Evolutionary conservation across 1,284 basidiomycete species (phyloP), one percentile per base, ranked within the genome.

Genomic region (Anthracocystis setariae): DNA sequence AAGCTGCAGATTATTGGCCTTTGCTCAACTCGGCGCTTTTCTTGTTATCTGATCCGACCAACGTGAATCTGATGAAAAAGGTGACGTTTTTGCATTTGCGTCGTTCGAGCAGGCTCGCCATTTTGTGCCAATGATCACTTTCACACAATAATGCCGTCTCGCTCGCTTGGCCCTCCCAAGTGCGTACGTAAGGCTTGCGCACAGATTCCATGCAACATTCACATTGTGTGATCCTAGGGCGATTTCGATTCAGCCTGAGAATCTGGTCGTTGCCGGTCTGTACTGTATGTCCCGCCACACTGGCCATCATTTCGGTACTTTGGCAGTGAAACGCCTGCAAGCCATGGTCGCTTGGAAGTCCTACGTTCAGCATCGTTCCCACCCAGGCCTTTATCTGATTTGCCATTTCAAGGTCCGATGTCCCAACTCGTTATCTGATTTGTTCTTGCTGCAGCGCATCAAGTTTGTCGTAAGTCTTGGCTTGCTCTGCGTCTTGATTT

Each of bases 41-140:
- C 43, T 48, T 25, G 27, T 57, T 65, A 65, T 65, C 62, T 54
- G 62, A 65, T 65, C 55, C 50, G 55, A 56, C 37, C 50, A 58
- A 65, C 53, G 49, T 52, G 54, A 57, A 65, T 57, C 54, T 52
- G 54, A 57, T 62, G 40, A 54, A 44, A 50, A n/a, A 25, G 4
- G 40, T 17, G 5, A 23, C 17, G 21, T 21, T 29, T 38, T 38
- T 35, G 33, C 15, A 20, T 8, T 17, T 8, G 17, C 2, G 15
- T 12, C 38, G 15, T 9, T 39, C 38, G 12, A 12, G 18, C 17
- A n/a, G 18, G 12, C 18, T 18, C 8, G 38, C 38, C 17, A 29
- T 50, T 18, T 39, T 29, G 9, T 32, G 17, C 42, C 23, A n/a
- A 46, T 46, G 51, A 46, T 15, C 43, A 24, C 51, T 46, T 42